Evolutionary conservation across 2,329 filamentous ascomycete genomes (phyloP).

Genomic region (Penicillium brasilianum): DNA sequence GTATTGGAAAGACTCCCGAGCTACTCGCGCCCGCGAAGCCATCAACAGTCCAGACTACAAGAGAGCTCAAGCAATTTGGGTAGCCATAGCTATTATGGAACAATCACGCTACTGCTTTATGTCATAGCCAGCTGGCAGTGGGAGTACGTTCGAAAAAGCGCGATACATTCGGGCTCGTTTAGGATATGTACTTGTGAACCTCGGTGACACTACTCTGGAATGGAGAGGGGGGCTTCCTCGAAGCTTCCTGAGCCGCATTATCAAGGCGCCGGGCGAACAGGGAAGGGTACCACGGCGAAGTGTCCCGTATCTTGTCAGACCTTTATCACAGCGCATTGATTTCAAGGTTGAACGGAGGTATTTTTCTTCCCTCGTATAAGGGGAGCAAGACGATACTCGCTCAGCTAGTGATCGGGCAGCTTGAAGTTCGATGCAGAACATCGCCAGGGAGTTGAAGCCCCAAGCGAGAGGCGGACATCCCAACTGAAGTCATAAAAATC

Average conservation of each 20-base stretch:
- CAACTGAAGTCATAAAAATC: no score
- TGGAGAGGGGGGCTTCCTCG: slow-evolving; percentile 49
- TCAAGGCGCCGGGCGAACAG: slow-evolving; percentile 30
- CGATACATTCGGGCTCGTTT: slow-evolving; percentile 27
- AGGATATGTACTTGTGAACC: slow-evolving; percentile 49
- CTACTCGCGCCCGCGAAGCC: slow-evolving; percentile 21
- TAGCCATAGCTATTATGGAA: slow-evolving; percentile 46
- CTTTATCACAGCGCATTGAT: slow-evolving; percentile 22
- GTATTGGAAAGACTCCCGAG: no score
- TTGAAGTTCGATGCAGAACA: slow-evolving; percentile 17
- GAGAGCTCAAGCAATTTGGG: slow-evolving; percentile 31
- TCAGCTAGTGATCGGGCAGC: slow-evolving; percentile 19
- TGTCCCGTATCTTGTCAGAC: slow-evolving; percentile 27
- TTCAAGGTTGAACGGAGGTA: slow-evolving; percentile 17
- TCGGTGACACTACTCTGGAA: slow-evolving; percentile 55
- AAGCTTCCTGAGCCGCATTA: slow-evolving; percentile 34
- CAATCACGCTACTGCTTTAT: slow-evolving; percentile 45
- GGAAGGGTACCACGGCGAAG: slow-evolving; percentile 20
- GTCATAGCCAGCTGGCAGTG: slow-evolving; percentile 31
- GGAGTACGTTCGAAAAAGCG: slow-evolving; percentile 25
- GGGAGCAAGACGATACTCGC: slow-evolving; percentile 17
- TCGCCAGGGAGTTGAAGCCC: slow-evolving; percentile 19
- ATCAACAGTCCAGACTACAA: slow-evolving; percentile 9
- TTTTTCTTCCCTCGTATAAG: slow-evolving; percentile 19
- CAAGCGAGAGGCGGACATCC: slow-evolving; percentile 14